Conservation (phyloP, 352 stramenopile genomes). For the Globisporangium mamillatum region DNA sequence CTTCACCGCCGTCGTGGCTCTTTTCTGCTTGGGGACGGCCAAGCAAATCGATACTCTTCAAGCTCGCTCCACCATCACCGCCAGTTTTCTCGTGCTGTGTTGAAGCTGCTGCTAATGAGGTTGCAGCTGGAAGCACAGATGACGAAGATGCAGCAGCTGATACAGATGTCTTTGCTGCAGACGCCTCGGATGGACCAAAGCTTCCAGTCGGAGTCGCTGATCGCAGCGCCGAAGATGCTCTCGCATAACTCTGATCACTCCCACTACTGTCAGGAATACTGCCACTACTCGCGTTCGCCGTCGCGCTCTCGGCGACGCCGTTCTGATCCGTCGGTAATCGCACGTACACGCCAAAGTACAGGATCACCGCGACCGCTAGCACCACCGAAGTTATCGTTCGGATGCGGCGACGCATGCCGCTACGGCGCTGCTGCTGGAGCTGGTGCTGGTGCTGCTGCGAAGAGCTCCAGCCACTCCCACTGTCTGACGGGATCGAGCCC, state of each 20-base stretch:
- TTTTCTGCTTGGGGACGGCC: slow-evolving; percentile 4
- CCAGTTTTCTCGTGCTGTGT: neutral
- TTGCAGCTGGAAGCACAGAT: slow-evolving; percentile 6
- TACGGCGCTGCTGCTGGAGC: slow-evolving; percentile 8
- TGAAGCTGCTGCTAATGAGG: slow-evolving; percentile 9
- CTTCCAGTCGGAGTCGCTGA: neutral
- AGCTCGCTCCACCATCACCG: neutral
- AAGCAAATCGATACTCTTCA: slow-evolving; percentile 12
- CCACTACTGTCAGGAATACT: slow-evolving; percentile 14
- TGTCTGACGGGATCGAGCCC: slow-evolving; percentile 17
- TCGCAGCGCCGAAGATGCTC: slow-evolving; percentile 6
- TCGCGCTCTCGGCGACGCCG: neutral
- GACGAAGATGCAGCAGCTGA: slow-evolving; percentile 8
- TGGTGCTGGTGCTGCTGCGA: slow-evolving; percentile 5
- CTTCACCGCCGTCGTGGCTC: slow-evolving; percentile 5
- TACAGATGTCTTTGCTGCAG: neutral
- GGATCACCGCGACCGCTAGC: slow-evolving; percentile 16
- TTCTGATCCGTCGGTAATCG: neutral
- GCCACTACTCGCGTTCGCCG: neutral
- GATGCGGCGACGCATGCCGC: slow-evolving; percentile 19
- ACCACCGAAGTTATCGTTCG: slow-evolving; percentile 20
- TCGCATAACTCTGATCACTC: neutral
- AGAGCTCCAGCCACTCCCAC: slow-evolving; percentile 9
- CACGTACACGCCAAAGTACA: slow-evolving; percentile 16
- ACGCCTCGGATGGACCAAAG: slow-evolving; percentile 2